Conservation (phyloP, 768 basidiomycete genomes). For the Crassisporium funariophilum region DNA sequence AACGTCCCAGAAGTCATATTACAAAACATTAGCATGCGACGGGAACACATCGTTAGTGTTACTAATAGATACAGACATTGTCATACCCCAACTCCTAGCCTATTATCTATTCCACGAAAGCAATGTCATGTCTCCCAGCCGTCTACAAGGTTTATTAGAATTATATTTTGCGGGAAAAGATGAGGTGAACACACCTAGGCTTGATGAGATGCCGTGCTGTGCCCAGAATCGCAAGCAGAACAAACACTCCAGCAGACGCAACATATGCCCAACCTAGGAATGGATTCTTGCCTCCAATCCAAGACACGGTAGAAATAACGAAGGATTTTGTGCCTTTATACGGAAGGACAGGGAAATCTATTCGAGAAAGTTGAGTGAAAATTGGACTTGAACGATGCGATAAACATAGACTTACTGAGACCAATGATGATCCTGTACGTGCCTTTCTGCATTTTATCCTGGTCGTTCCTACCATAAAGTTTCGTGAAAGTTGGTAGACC, state of each 20-base stretch:
- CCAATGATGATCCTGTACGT: constrained; percentile 74
- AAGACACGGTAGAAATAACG: constrained; percentile 95
- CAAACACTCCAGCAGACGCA: constrained; percentile 83
- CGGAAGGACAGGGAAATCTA: constrained; percentile 88
- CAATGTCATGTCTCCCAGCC: constrained; percentile 84
- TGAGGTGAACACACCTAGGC: constrained; percentile 63
- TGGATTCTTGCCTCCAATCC: constrained; percentile 98
- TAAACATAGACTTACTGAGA: constrained; percentile 64
- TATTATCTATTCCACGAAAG: constrained; percentile 79
- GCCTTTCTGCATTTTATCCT: constrained; percentile 68
- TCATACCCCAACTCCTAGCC: not conserved
- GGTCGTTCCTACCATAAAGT: constrained; percentile 90
- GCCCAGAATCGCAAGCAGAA: constrained; percentile 83
- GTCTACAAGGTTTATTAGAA: constrained; percentile 43
- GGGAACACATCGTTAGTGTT: constrained; percentile 22
- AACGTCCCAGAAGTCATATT: constrained; percentile 3
- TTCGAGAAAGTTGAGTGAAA: constrained; percentile 10
- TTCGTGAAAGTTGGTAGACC: constrained; percentile 97
- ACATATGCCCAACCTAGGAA: constrained; percentile 99
- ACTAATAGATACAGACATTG: constrained; percentile 26
- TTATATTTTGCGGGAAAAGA: not conserved
- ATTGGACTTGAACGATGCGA: constrained; percentile 9
- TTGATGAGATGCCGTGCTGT: constrained; percentile 92
- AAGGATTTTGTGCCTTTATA: constrained; percentile 96
- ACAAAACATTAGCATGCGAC: constrained; percentile 22